A percentile compares a stretch with the other conserved stretches of the same genome.
Conservation (phyloP, 2,329 filamentous ascomycete species). For the Apiospora sp. region DNA sequence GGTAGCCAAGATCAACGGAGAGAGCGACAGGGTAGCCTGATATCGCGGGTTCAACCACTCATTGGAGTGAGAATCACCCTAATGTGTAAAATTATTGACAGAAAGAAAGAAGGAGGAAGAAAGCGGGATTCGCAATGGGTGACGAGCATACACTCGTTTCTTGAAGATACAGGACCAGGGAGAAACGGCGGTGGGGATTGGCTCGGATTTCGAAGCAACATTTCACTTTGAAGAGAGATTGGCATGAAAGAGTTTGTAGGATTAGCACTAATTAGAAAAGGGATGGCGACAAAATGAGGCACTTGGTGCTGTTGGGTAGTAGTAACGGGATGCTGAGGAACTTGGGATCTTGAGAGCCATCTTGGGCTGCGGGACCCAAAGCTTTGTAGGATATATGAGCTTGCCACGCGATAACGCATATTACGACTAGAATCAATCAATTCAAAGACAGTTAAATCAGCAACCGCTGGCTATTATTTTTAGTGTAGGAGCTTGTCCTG, state of each 20-base stretch:
- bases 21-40: background rate
- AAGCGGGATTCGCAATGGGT: background rate
- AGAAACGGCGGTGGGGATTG: background rate
- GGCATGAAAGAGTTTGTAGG: background rate
- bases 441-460: background rate
- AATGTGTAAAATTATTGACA: constrained; percentile 21
- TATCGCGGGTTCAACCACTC: background rate
- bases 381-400: background rate
- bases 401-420: background rate
- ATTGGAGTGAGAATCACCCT: background rate
- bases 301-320: background rate
- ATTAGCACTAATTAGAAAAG: background rate
- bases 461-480: too few relatives aligned
- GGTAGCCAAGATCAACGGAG: constrained; percentile 11
- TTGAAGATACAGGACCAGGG: background rate
- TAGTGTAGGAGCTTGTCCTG: too few relatives aligned
- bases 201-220: background rate
- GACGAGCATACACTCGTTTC: background rate
- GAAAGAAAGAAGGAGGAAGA: background rate
- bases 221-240: background rate
- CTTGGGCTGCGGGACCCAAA: background rate
- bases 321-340: background rate
- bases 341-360: constrained; percentile 3
- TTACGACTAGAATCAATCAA: background rate
- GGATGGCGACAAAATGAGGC: too few relatives aligned